These are phyloP conservation scores for Leptosphaerulina australis DNA, from an alignment of 2,329 filamentous ascomycete species.

Conservation along the genomic window DNA sequence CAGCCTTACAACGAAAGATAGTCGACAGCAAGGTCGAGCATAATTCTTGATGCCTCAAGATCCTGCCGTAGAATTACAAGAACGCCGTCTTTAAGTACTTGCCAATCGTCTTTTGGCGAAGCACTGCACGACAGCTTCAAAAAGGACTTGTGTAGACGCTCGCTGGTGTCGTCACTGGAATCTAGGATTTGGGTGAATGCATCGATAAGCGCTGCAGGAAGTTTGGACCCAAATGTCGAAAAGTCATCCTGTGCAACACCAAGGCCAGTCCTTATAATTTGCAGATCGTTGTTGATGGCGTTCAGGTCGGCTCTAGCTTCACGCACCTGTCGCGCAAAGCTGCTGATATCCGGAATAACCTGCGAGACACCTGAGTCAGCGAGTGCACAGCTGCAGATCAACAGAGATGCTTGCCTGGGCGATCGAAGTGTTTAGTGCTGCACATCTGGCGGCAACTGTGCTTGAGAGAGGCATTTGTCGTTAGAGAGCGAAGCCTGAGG, in stretches of 20 bases:
- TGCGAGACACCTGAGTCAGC: slow-evolving; percentile 24
- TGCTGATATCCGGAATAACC: slow-evolving; percentile 39
- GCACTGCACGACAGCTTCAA: slow-evolving; percentile 35
- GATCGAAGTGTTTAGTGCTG: slow-evolving; percentile 39
- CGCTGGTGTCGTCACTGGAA: slow-evolving; percentile 36
- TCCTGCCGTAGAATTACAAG: slow-evolving; percentile 31
- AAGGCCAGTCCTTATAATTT: slow-evolving; percentile 41
- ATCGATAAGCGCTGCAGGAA: slow-evolving; percentile 34
- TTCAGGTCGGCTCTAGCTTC: slow-evolving; percentile 43
- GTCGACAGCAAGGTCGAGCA: slow-evolving; percentile 40
- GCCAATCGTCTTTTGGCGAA: slow-evolving; percentile 33
- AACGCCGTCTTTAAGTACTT: slow-evolving; percentile 23
- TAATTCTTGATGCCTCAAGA: slow-evolving; percentile 34
- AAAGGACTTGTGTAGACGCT: slow-evolving; percentile 38
- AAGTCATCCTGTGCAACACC: slow-evolving; percentile 44
- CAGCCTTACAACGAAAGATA: slow-evolving; percentile 36
- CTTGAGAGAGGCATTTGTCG: slow-evolving; percentile 35
- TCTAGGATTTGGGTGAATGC: slow-evolving; percentile 39
- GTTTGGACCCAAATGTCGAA: slow-evolving; percentile 21
- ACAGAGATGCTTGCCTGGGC: slow-evolving; percentile 33
- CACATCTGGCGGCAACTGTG: slow-evolving; percentile 43
- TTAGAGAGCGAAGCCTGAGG: slow-evolving; percentile 3
- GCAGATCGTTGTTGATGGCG: slow-evolving; percentile 38
- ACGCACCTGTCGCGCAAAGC: slow-evolving; percentile 41
- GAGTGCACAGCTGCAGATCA: slow-evolving; percentile 11